Conservation (phyloP, 176 grass and related monocot genomes). For the Pontederia paniculata region DNA sequence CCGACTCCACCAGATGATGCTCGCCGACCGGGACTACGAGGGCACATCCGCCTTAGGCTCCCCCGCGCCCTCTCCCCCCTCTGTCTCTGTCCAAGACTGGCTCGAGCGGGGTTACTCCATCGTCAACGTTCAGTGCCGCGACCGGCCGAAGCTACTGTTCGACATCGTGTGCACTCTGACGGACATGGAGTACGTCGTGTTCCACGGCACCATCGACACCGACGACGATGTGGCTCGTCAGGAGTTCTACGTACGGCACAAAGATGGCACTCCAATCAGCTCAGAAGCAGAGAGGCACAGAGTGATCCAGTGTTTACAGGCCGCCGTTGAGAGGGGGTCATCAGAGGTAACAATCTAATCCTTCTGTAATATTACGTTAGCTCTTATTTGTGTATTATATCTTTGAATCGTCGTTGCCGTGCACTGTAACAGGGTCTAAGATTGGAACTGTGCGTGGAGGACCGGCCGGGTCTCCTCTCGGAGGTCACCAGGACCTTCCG, state of each 20-base stretch:
- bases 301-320: background rate
- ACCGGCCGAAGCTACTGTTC: conserved; percentile 76
- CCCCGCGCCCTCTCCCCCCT: background rate
- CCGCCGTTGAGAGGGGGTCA: background rate
- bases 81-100: conserved; percentile 63
- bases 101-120: conserved; percentile 75
- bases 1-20: conserved; percentile 90
- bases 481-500: conserved; percentile 68
- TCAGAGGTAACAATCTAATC: background rate
- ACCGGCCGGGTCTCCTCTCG: conserved; percentile 48
- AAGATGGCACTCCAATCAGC: conserved; percentile 1
- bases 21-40: conserved; percentile 32
- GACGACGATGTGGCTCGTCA: conserved; percentile 40
- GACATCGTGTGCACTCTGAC: conserved; percentile 84
- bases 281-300: conserved; percentile 4
- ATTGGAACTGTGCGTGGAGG: conserved; percentile 51
- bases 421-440: conserved; percentile 41
- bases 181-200: conserved; percentile 95
- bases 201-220: conserved; percentile 88
- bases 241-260: conserved; percentile 26
- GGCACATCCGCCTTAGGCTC: background rate
- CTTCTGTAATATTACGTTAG: background rate
- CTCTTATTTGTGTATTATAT: background rate
- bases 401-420: too few relatives aligned
- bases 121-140: conserved; percentile 57